These are phyloP conservation scores for Centella asiatica DNA, from an alignment of 129 eudicot species.

Conservation along the genomic window DNA sequence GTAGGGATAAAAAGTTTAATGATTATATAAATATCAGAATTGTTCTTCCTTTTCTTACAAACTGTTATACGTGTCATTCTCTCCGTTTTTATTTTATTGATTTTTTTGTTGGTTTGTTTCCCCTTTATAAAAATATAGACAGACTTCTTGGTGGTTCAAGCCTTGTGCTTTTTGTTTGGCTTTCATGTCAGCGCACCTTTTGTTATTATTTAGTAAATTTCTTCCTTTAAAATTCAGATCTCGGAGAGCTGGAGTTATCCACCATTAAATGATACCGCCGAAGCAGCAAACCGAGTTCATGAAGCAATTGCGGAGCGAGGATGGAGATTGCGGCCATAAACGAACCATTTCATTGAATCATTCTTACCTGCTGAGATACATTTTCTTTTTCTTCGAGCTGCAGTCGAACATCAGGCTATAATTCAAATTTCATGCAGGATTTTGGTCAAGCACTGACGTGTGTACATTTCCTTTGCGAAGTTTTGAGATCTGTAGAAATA, in stretches of 20 bases:
- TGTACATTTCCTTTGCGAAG: neutral
- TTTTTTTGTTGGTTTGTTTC: too few species aligned
- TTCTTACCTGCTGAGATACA: neutral
- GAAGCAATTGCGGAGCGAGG: slow-evolving; percentile 91
- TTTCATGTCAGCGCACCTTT: too few species aligned
- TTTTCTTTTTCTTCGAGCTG: neutral
- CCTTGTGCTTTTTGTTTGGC: too few species aligned
- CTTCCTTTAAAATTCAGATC: slow-evolving; percentile 31
- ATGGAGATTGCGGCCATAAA: slow-evolving; percentile 72
- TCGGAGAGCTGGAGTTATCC: slow-evolving; percentile 98
- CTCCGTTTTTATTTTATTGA: too few species aligned
- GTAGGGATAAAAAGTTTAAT: too few species aligned
- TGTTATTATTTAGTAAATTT: neutral
- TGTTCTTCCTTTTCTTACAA: too few species aligned
- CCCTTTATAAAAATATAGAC: too few species aligned
- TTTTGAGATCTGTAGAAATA: neutral
- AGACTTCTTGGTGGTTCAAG: too few species aligned
- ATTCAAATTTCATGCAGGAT: neutral
- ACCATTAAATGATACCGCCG: slow-evolving; percentile 84
- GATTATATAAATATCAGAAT: too few species aligned
- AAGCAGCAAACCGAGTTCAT: slow-evolving; percentile 72
- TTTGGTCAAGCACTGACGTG: neutral
- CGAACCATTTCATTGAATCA: too few species aligned
- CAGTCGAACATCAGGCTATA: neutral
- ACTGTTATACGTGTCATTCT: too few species aligned